These are phyloP conservation scores for Misopates orontium DNA, from an alignment of 257 asterid genomes.

Conservation along the genomic window DNA sequence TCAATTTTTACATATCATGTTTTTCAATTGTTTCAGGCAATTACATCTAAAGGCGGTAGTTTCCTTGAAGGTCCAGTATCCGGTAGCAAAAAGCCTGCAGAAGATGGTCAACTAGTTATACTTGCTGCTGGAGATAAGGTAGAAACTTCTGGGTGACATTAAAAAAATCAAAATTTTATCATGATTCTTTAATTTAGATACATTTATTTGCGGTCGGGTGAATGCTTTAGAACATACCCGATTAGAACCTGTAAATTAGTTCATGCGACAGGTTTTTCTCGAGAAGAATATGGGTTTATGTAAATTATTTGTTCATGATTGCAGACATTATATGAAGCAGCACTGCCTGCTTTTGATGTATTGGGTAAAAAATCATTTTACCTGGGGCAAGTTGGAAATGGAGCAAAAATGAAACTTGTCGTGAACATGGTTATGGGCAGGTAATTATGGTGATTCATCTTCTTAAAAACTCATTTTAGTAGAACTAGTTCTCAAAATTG, in stretches of 20 bases:
- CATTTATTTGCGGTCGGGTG: slow-evolving; percentile 1
- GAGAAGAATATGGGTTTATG: slow-evolving; percentile 21
- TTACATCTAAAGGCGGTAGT: slow-evolving; percentile 70
- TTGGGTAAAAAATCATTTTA: slow-evolving; percentile 89
- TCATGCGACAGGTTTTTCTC: neutral
- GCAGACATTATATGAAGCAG: slow-evolving; percentile 71
- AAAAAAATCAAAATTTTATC: neutral
- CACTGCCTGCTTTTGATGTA: slow-evolving; percentile 77
- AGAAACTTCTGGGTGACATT: slow-evolving; percentile 13
- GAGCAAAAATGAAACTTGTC: slow-evolving; percentile 98
- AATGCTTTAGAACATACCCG: neutral
- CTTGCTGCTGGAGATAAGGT: slow-evolving; percentile 98
- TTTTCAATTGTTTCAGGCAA: slow-evolving; percentile 58
- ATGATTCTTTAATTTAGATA: neutral
- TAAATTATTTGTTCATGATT: slow-evolving; percentile 20
- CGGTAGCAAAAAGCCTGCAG: slow-evolving; percentile 99
- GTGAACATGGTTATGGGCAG: slow-evolving; percentile 99
- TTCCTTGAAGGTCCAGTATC: slow-evolving; percentile 97
- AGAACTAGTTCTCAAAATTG: neutral
- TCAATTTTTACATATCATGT: slow-evolving; percentile 12
- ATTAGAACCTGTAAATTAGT: slow-evolving; percentile 6
- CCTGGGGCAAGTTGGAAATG: slow-evolving; percentile 86
- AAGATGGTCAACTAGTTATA: slow-evolving; percentile 94
- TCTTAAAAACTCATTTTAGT: slow-evolving; percentile 1
- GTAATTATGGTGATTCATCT: slow-evolving; percentile 38